phyloP scores from a whole-genome alignment of 805 yeast species.

The Candida ulmi region DNA sequence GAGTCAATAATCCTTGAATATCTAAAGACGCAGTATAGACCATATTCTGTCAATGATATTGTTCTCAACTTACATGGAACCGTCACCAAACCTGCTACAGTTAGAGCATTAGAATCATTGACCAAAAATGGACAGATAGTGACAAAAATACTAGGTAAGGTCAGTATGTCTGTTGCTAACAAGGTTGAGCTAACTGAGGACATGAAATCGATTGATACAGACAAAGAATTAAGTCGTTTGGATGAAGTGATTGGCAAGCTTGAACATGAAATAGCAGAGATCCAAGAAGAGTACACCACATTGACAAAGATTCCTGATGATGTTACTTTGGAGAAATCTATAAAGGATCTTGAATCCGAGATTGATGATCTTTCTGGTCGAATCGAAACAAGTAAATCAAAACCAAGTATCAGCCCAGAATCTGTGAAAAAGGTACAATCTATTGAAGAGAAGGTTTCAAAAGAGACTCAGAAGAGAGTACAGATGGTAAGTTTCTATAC shows the following conservation, averaged over 20 bases:
- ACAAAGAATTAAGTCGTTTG: neutral
- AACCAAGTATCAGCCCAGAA: slow-evolving; percentile 5
- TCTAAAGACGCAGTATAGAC: slow-evolving; percentile 38
- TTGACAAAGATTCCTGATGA: slow-evolving; percentile 14
- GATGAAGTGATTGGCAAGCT: neutral
- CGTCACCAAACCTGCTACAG: slow-evolving; percentile 28
- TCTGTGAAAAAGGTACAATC: slow-evolving; percentile 7
- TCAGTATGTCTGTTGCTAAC: slow-evolving; percentile 36
- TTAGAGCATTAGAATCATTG: slow-evolving; percentile 32
- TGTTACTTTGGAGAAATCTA: slow-evolving; percentile 1
- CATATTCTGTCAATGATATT: slow-evolving; percentile 43
- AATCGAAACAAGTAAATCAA: slow-evolving; percentile 1
- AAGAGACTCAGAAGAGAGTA: slow-evolving; percentile 13
- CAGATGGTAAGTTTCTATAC: slow-evolving; percentile 9
- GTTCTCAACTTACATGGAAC: slow-evolving; percentile 38
- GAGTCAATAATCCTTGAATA: slow-evolving; percentile 32
- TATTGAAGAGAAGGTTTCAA: slow-evolving; percentile 1
- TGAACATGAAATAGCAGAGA: neutral
- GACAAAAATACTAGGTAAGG: slow-evolving; percentile 39
- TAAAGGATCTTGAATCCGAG: slow-evolving; percentile 2
- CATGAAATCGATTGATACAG: neutral
- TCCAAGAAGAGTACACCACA: slow-evolving; percentile 5
- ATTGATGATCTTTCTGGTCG: slow-evolving; percentile 3
- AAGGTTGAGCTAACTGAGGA: slow-evolving; percentile 20
- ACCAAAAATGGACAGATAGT: slow-evolving; percentile 28